A percentile compares a stretch with the other conserved stretches of the same genome.
Evolutionary conservation across 352 stramenopile genomes (phyloP).

Genomic region (Aphanomyces stellatus): DNA sequence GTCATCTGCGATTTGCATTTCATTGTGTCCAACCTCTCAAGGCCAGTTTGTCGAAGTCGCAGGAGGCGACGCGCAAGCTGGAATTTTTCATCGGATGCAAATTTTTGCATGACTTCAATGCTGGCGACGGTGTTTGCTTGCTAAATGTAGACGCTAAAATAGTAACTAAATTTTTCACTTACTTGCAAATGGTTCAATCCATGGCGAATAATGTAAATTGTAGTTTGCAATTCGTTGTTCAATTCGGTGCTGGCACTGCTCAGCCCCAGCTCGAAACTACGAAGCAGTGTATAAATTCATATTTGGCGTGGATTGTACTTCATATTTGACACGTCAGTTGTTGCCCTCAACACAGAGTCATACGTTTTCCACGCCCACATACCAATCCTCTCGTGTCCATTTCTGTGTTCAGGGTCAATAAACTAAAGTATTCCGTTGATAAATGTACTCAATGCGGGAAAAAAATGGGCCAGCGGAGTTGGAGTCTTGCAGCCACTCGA

Average conservation of each 20-base stretch:
- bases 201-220: constrained; percentile 71
- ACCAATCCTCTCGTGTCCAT: constrained; percentile 51
- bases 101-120: constrained; percentile 32
- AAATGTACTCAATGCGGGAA: constrained; percentile 17
- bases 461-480: constrained; percentile 40
- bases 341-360: constrained; percentile 32
- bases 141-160: constrained; percentile 21
- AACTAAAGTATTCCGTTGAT: no score
- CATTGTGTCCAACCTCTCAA: constrained; percentile 28
- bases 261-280: constrained; percentile 50
- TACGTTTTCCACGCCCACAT: constrained; percentile 54
- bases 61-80: constrained; percentile 50
- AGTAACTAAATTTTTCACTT: constrained; percentile 13
- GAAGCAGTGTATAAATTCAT: not conserved
- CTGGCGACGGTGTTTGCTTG: constrained; percentile 46
- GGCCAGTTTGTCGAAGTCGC: constrained; percentile 41
- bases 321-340: constrained; percentile 55
- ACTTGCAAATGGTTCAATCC: constrained; percentile 67
- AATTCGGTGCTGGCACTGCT: constrained; percentile 28
- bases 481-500: constrained; percentile 58
- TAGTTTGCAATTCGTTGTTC: not conserved
- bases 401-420: constrained; percentile 29
- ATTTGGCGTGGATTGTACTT: constrained; percentile 32
- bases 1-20: not conserved
- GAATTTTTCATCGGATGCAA: constrained; percentile 55